A percentile compares a stretch with the other conserved stretches of the same genome.
Evolutionary conservation across 1,139 yeast genomes (phyloP).

Genomic region (Diutina rugosa): DNA sequence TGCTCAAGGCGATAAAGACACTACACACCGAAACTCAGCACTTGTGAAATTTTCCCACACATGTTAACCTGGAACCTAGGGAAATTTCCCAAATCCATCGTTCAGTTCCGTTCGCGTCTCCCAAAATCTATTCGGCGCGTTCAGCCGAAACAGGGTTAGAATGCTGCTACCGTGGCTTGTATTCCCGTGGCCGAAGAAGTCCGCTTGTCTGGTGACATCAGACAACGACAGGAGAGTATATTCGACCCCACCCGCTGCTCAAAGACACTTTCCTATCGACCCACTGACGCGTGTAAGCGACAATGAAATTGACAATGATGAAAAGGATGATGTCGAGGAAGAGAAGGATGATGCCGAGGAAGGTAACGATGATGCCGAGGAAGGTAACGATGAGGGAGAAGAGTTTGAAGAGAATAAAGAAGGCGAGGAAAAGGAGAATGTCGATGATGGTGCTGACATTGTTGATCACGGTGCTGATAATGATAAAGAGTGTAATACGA

Average conservation of each 20-base stretch:
- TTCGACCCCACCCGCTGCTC: background rate
- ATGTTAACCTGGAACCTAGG: too few relatives aligned
- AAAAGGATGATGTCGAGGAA: background rate
- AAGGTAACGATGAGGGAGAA: background rate
- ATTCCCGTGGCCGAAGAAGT: background rate
- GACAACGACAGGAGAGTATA: background rate
- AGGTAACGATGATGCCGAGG: background rate
- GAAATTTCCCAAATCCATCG: background rate
- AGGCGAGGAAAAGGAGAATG: background rate
- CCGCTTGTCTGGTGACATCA: background rate
- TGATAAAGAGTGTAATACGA: background rate
- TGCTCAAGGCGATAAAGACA: too few relatives aligned
- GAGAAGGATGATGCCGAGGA: background rate
- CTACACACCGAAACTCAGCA: too few relatives aligned
- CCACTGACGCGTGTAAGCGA: background rate
- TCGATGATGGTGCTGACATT: background rate
- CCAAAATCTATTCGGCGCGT: background rate
- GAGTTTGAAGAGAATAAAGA: background rate
- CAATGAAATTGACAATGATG: background rate
- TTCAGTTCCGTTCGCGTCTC: background rate
- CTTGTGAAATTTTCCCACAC: too few relatives aligned
- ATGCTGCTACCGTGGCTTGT: background rate
- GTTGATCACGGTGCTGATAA: background rate
- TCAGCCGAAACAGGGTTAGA: background rate
- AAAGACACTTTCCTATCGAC: background rate